Base-by-base conservation (phyloP, 1,284 basidiomycete genomes). In the Dichomitus squalens region DNA sequence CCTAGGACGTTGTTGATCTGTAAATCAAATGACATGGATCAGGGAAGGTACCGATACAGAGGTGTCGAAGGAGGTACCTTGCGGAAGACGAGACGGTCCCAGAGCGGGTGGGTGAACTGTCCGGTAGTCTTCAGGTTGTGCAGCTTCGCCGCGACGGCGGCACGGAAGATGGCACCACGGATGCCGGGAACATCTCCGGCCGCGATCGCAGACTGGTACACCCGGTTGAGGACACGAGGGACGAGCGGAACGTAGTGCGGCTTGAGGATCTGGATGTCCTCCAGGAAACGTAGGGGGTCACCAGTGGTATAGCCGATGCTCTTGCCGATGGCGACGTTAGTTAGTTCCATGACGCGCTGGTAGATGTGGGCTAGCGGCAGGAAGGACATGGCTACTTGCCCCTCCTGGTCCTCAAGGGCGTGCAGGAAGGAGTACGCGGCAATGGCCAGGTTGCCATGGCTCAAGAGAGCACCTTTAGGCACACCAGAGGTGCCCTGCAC, bases 351-450 rank as follows among this genome's bases (percentile, higher is more conserved):
- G 40, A 79, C 66, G 52, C 88, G 84, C 88, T 90, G 90, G 63
- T 91, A 95, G 59, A 98, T 96, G 73, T 99, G 96, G 20, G 94
- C 93, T 55, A 92, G 72, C 11, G 93, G 93, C 41, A 95, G 82
- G 72, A 92, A 93, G 1, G 87, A 90, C 39, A 95, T 69, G 43
- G 86, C 29, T 23, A 72, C 68, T 7, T 75, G 73, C 46, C 80
- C 76, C 2, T 78, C 76, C 4, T 79, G 76, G 46, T 84, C 69
- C 7, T 69, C 58, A 41, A 82, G 59, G 9, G 89, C 88, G 60
- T 81, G 80, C 35, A 87, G 68, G 65, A 90, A 87, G 35, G 85
- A 83, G 57, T 87, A 77, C 14, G 80, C 77, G 2, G 90, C 79
- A n/a, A 82, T 76, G 8, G 88, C 86, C 59, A 96, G 76, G 66